Base-by-base conservation (phyloP, 2,329 filamentous ascomycete genomes). In the Trichoderma hamatum region DNA sequence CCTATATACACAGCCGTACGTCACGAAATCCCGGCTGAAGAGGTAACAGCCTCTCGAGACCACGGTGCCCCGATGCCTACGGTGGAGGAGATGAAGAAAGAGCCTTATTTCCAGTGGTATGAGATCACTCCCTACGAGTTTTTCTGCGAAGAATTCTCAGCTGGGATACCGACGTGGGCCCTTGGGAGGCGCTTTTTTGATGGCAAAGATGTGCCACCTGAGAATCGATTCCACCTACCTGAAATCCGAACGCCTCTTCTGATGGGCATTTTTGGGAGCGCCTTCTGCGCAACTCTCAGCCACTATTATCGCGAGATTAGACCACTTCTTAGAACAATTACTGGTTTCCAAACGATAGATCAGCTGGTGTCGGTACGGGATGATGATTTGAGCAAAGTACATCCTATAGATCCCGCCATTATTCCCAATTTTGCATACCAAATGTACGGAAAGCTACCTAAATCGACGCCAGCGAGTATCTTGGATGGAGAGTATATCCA, bases 21-120 rank as follows among this genome's bases (percentile, higher is more conserved):
- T 9, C 96, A 99, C 76, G 96, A 99, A 78, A 98, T 99, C 28
- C 96, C 95, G 0, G 82, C 90, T 9, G 85, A 85, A 7, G 67
- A 71, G 5, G 2, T 72, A 70, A 19, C 76, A 75, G 58, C 80
- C 39, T 65, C 83, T 0, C 84, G 89, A 70, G 79, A 81, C 24
- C 84, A 32, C 21, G 60, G 55, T 14, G 11, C 59, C 24, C 11
- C 52, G 6, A 51, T 43, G 28, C 43, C 16, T 11, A 58, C 82
- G 0, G 86, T 88, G 72, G 82, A 84, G 72, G 78, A 82, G 62
- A 82, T 86, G 11, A 88, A 81, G 75, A 84, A 85, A 70, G 91
- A 96, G 75, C 86, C 93, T 2, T 98, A 94, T 92, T 99, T 98
- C 75, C 95, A 99, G 75, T 98, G 96, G 95, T 97, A 96, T 73